Percentiles rank a stretch among this genome's conserved stretches.
phyloP scores from a whole-genome alignment of 306 rosid genomes.

The Vachellia collinsii region DNA sequence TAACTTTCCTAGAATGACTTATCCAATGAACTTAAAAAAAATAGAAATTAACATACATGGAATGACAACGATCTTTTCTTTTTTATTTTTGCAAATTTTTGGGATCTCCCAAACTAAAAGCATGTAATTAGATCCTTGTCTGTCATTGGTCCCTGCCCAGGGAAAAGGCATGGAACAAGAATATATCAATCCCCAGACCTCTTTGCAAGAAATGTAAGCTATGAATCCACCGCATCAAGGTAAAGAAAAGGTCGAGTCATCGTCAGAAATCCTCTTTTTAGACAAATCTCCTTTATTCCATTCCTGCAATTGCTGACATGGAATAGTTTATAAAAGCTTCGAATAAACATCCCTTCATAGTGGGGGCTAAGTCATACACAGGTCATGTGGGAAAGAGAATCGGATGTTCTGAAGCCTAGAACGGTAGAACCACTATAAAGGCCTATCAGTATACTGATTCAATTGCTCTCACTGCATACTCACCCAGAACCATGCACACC shows the following conservation, averaged over 20 bases:
- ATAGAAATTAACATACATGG: no score
- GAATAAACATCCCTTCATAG: constrained; percentile 29
- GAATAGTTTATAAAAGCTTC: not conserved
- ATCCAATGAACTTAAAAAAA: no score
- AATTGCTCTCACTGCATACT: not conserved
- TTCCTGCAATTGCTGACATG: constrained; percentile 29
- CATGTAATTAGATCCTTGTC: not conserved
- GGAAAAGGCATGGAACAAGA: constrained; percentile 8
- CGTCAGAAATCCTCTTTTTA: not conserved
- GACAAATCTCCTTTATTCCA: constrained; percentile 25
- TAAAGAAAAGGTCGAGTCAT: not conserved
- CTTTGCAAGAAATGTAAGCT: constrained; percentile 20
- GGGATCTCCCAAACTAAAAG: not conserved
- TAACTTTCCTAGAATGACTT: no score
- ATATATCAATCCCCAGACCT: not conserved
- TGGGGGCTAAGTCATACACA: constrained; percentile 6
- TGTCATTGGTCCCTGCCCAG: not conserved
- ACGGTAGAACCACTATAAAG: constrained; percentile 20
- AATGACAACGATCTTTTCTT: not conserved
- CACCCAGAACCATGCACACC: not conserved
- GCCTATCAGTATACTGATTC: not conserved
- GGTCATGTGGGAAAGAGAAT: not conserved
- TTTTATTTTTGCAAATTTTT: no score
- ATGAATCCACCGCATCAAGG: constrained; percentile 21
- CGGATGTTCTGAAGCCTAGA: not conserved